These are phyloP conservation scores for Mycena sanguinolenta DNA, from an alignment of 768 basidiomycete species.

Conservation along the genomic window DNA sequence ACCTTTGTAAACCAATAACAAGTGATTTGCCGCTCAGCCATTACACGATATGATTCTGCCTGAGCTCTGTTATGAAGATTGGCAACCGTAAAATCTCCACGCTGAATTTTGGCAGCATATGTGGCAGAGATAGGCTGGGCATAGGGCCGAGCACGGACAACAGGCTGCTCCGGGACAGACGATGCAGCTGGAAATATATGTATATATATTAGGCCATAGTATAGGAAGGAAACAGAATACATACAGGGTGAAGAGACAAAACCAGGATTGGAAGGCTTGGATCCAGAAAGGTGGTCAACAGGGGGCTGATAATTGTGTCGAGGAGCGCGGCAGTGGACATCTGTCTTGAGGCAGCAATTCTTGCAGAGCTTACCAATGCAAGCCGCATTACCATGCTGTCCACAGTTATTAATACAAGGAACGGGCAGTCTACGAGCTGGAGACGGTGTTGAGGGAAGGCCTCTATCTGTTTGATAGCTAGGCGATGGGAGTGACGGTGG, in stretches of 20 bases:
- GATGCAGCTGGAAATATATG: no score
- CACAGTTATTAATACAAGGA: background rate
- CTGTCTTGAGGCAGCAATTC: background rate
- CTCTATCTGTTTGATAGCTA: background rate
- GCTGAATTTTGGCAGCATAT: background rate
- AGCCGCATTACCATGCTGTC: background rate
- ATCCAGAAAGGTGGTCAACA: background rate
- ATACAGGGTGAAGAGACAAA: background rate
- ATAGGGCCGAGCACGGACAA: background rate
- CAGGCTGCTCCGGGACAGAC: background rate
- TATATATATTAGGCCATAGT: no score
- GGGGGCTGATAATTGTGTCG: background rate
- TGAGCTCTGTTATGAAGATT: background rate
- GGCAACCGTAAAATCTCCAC: background rate
- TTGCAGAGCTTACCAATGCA: background rate
- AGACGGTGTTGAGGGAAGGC: background rate
- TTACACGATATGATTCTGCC: background rate
- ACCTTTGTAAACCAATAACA: constrained; percentile 1
- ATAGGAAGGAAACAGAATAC: no score
- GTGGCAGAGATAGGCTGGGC: background rate
- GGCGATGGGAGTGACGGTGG: background rate
- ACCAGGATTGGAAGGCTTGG: no score
- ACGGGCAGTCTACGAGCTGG: background rate
- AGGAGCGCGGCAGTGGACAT: background rate
- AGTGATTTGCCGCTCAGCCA: background rate